Base-by-base conservation (phyloP, 257 asterid genomes). In the Anisodus acutangulus region DNA sequence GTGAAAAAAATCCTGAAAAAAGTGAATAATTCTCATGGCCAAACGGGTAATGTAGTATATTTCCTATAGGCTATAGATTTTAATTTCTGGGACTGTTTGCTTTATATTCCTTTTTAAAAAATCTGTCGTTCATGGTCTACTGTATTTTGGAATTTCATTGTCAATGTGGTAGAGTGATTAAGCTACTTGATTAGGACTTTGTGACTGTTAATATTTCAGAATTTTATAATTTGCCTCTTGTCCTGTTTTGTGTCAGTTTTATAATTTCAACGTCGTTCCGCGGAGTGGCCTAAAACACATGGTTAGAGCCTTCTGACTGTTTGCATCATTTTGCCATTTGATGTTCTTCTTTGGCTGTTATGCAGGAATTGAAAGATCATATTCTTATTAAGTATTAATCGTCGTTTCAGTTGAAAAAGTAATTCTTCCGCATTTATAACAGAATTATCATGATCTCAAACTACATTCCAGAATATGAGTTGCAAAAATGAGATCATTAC, bases 141-240 rank as follows among this genome's bases (percentile, higher is more conserved):
- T 76, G 10, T 76, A 22, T 49, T 16, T 8, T 64, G 15, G 41
- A 31, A 10, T 31, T 11, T 10, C 17, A 11, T 64, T 13, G 45
- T 66, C 45, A 35, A 11, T n/a, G 35, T 3, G 53, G 47, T 6
- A 49, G 15, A 74, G 43, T 72, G 39, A 72, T 74, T 49, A 74
- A 26, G 64, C 3, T 45, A 78, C 81, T 11, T 78, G 81, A 78
- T 78, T 78, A 78, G 81, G 49, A 78, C 81, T 26, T 35, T 49
- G 43, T 12, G 81, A 22, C 45, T 49, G 45, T 76, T 51, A 49
- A 51, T 57, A 22, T 22, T 22, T 76, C 45, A 51, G 63, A 7
- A 22, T 22, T 4, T 26, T 15, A 15, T 53, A 31, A 13, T 78
- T 51, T 53, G 64, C 26, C 22, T 22, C 41, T 22, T 76, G 45